These are phyloP conservation scores for Gossypium turneri DNA, from an alignment of 345 rosid species.

Conservation along the genomic window DNA sequence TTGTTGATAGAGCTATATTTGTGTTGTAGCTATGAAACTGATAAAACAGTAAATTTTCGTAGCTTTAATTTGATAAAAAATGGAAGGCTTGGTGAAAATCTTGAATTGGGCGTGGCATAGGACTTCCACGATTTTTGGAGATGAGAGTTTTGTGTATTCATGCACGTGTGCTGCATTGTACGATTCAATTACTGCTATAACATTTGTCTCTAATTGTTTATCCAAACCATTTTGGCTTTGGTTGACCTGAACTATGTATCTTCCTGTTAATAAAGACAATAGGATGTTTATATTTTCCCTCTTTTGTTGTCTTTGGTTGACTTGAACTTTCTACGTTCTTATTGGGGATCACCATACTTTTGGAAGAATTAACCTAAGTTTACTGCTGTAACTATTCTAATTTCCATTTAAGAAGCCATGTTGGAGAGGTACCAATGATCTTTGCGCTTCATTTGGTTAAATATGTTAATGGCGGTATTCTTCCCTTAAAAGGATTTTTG, in stretches of 20 bases:
- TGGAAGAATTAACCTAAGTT: not conserved
- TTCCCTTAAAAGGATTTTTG: not conserved
- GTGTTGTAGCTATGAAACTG: not conserved
- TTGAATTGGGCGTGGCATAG: not conserved
- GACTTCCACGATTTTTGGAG: not conserved
- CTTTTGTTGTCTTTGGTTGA: not conserved
- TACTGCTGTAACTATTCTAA: not conserved
- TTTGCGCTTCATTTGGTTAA: not conserved
- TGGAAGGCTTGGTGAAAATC: not conserved
- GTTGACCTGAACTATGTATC: not conserved
- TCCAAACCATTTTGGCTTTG: not conserved
- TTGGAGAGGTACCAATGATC: not conserved
- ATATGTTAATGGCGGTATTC: not conserved
- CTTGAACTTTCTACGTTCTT: not conserved
- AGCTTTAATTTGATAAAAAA: not conserved
- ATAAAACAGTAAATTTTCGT: not conserved
- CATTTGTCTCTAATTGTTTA: not conserved
- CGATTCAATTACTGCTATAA: not conserved
- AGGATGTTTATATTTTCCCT: not conserved
- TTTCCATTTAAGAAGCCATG: constrained; percentile 7
- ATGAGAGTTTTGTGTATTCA: not conserved
- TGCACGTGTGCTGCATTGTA: not conserved
- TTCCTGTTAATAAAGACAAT: not conserved
- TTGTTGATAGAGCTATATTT: not conserved
- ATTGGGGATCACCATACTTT: not conserved